phyloP scores from a whole-genome alignment of 352 stramenopile species.

The Bremia lactucae region DNA sequence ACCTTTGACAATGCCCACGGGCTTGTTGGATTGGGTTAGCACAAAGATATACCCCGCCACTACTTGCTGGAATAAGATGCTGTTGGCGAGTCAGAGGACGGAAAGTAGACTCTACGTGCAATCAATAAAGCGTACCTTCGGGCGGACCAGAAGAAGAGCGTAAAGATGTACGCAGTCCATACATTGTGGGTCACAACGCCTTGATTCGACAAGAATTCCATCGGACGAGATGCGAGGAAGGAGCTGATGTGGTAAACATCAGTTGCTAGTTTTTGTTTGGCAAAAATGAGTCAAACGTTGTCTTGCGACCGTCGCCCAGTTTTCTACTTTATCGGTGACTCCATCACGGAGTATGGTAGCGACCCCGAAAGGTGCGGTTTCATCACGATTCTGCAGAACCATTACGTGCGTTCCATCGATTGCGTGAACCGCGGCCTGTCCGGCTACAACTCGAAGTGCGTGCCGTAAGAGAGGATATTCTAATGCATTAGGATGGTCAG shows the following conservation, averaged over 20 bases:
- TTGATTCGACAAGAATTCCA: conserved; percentile 15
- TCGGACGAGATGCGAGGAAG: too few relatives aligned
- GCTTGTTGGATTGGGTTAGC: conserved; percentile 60
- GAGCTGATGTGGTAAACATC: too few relatives aligned
- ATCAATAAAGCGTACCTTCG: conserved; percentile 21
- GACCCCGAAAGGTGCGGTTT: conserved; percentile 31
- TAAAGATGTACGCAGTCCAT: conserved; percentile 56
- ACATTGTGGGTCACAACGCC: conserved; percentile 44
- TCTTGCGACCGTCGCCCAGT: conserved; percentile 23
- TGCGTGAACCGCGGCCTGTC: conserved; percentile 41
- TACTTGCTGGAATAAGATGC: conserved; percentile 73
- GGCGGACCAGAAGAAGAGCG: conserved; percentile 66
- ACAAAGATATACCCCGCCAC: conserved; percentile 70
- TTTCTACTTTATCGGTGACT: conserved; percentile 50
- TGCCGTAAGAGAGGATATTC: too few relatives aligned
- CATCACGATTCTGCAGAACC: conserved; percentile 29
- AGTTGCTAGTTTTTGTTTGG: too few relatives aligned
- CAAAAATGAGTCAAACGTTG: conserved; percentile 17
- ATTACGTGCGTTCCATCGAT: conserved; percentile 44
- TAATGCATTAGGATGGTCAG: too few relatives aligned
- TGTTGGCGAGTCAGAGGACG: conserved; percentile 4
- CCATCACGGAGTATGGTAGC: conserved; percentile 41
- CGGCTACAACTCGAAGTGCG: conserved; percentile 50
- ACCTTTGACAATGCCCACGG: conserved; percentile 71
- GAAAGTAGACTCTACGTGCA: neutral